phyloP scores from a whole-genome alignment of 192 early-diverging fungal species.

The Bifiguratus adelaidae region DNA sequence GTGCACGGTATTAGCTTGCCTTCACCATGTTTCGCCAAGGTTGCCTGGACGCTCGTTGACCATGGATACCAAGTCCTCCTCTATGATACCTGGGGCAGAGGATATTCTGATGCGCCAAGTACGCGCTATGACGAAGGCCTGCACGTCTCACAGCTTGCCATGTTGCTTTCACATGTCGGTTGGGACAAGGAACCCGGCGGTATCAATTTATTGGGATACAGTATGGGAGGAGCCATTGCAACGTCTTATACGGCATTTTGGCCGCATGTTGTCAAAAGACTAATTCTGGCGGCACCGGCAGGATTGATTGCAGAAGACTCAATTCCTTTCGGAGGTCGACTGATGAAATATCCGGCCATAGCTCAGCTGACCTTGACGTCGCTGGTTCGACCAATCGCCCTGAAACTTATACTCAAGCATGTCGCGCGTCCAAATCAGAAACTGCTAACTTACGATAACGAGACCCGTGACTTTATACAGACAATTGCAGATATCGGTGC shows the following conservation, averaged over 20 bases:
- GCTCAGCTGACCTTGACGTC: constrained; percentile 2
- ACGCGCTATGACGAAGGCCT: constrained; percentile 18
- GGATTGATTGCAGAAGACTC: constrained; percentile 23
- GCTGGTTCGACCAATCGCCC: constrained; percentile 5
- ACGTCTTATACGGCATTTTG: constrained; percentile 22
- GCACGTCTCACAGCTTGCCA: constrained; percentile 24
- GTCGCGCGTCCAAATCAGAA: background rate
- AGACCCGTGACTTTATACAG: background rate
- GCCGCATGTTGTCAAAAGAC: constrained; percentile 25
- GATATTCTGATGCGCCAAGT: constrained; percentile 29
- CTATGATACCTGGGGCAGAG: constrained; percentile 37
- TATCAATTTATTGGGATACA: constrained; percentile 25
- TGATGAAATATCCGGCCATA: constrained; percentile 5
- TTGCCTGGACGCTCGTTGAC: constrained; percentile 14
- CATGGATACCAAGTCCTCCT: constrained; percentile 26
- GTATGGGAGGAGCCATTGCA: constrained; percentile 34
- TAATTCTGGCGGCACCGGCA: constrained; percentile 31
- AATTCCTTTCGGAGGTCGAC: constrained; percentile 4
- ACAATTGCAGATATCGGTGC: constrained; percentile 1
- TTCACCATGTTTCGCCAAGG: constrained; percentile 2
- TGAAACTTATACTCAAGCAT: background rate
- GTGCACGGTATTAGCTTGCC: constrained; percentile 25
- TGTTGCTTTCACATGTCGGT: constrained; percentile 28
- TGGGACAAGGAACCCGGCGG: constrained; percentile 15
- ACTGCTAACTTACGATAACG: background rate